Base-by-base conservation (phyloP, 768 basidiomycete genomes). In the Hebeloma cylindrosporum region DNA sequence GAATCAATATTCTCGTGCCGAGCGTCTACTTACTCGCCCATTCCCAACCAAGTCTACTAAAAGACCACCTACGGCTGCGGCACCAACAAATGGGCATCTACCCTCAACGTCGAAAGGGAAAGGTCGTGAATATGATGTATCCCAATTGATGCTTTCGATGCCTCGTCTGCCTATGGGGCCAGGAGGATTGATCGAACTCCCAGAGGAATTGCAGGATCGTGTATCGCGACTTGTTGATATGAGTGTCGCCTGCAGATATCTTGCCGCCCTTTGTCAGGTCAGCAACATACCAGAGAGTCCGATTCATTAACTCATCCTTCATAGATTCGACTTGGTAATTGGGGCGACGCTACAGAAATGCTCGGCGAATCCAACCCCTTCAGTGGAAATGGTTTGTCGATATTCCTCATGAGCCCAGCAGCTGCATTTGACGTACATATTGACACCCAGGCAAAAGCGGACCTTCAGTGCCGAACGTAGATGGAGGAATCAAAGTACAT, bases 251-350 rank as follows among this genome's bases (percentile, higher is more conserved):
- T 98, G 96, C 62, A 79, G 96, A 31, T 98, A 98, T 70, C 80
- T 99, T 16, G 93, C 93, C 13, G 96, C 95, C 7, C 92, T 97
- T 59, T 97, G 94, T 63, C 83, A 93, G 73, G 88, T 93, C 51
- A 58, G 69, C 40, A 28, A 18, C 3, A 40, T 20, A 37, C n/a
- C 3, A 10, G 20, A 8, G 22, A 20, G 27, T 11, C 30, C 44
- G 5, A 7, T 33, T 13, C 13, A 41, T 40, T n/a, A 30, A 40
- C n/a, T 48, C 34, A 54, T 38, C 35, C 39, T 55, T 32, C 45
- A 6, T 40, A 83, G 82, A 78, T 90, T 14, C 76, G 92, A 38
- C 87, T 94, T 66, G 93, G 93, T 9, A 91, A 92, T 56, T 96
- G 93, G 87, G 72, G 79, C 1, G 92, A 92, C 46, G 94, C 94